Evolutionary conservation across 75 land plant species (phyloP), one percentile per base, ranked within the genome.

Genomic region (Sequoiadendron giganteum): DNA sequence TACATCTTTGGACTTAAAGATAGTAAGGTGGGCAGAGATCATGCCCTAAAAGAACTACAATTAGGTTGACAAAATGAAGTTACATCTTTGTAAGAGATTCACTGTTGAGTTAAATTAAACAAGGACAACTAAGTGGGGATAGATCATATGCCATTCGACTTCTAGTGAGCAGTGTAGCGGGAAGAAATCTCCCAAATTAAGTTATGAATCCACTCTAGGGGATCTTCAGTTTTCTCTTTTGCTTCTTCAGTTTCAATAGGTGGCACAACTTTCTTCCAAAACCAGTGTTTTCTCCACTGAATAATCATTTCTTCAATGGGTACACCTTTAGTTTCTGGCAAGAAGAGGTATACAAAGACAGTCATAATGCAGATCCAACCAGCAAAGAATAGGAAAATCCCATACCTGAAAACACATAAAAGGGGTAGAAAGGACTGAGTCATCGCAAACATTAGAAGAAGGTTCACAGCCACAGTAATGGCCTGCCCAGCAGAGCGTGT

Each of bases 221-320:
- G 70, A 75, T 75, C 77, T 75, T 75, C 38, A 34, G 11, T 75
- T 75, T 75, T 75, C 38, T 75, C 77, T 10, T 32, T 34, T 13
- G 28, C n/a, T 75, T 75, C 77, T 13, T 30, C 38, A 1, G 34
- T 34, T 14, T 40, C 39, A 25, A 13, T 34, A 28, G 90, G 87
- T 10, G 94, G 95, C 85, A 95, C 89, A 9, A 93, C 72, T 36
- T 54, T 90, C 89, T 93, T 95, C 98, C 99, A 96, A 89, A 96
- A 96, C 99, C 98, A 95, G 87, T 96, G 99, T 54, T 94, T 91
- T 73, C 90, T 93, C 97, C 97, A 97, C 78, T 95, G 83, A n/a
- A 93, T 40, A 9, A 90, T 86, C 95, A 96, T 97, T 87, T 97
- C 96, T 83, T 97, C 99, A 85, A 97, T 96, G 28, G 99, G 98